Conservation (phyloP, 2,329 filamentous ascomycete species). For the Phaeosphaeriaceae sp. region DNA sequence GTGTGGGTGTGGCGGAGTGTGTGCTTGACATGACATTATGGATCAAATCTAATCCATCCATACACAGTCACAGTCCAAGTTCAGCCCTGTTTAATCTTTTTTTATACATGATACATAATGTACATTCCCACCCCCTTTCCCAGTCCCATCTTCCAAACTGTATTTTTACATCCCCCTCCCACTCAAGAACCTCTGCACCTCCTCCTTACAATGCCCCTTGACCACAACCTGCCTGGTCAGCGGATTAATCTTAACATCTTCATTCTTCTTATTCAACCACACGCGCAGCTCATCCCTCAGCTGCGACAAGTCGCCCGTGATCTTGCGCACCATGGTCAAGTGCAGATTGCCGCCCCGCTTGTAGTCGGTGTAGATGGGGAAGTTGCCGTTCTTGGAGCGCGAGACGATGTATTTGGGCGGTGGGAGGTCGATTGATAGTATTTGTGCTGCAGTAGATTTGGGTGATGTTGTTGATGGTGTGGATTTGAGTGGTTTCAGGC, state of each 20-base stretch:
- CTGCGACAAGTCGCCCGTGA: conserved; percentile 73
- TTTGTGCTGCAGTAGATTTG: background rate
- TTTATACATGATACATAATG: too few species aligned
- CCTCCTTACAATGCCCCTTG: conserved; percentile 28
- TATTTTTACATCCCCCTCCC: background rate
- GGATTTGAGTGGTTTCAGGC: conserved; percentile 6
- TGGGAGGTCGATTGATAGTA: conserved; percentile 15
- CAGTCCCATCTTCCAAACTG: background rate
- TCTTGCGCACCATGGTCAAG: conserved; percentile 77
- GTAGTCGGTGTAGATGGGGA: conserved; percentile 77
- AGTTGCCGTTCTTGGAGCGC: conserved; percentile 72
- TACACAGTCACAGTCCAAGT: too few species aligned
- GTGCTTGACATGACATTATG: too few species aligned
- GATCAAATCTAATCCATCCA: too few species aligned
- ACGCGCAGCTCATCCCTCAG: conserved; percentile 69
- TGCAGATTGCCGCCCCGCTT: conserved; percentile 80
- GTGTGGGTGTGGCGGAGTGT: too few species aligned
- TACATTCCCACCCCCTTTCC: too few species aligned
- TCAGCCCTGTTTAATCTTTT: too few species aligned
- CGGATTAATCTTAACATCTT: conserved; percentile 63
- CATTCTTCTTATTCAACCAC: conserved; percentile 63
- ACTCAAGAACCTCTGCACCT: background rate
- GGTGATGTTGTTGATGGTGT: conserved; percentile 9
- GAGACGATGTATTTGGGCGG: conserved; percentile 70
- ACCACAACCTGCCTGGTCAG: conserved; percentile 72